These are phyloP conservation scores for Suillus spraguei DNA, from an alignment of 768 basidiomycete species.

Conservation along the genomic window DNA sequence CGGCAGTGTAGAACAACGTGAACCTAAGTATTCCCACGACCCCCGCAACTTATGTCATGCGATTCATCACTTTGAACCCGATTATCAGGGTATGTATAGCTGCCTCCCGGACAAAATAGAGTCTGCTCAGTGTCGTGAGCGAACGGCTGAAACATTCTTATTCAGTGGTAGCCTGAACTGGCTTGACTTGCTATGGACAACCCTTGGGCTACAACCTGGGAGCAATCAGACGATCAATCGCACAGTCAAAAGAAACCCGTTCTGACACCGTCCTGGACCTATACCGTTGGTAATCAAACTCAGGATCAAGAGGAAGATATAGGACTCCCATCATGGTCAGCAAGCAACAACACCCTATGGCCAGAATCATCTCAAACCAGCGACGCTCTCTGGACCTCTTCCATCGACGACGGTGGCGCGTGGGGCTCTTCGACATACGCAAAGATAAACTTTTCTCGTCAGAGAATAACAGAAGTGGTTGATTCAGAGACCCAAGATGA, in stretches of 20 bases:
- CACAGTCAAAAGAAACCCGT: conserved; percentile 5
- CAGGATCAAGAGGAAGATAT: conserved; percentile 55
- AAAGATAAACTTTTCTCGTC: conserved; percentile 11
- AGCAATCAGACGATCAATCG: conserved; percentile 43
- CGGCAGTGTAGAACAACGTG: background rate
- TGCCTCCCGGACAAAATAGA: background rate
- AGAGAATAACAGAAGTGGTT: conserved; percentile 7
- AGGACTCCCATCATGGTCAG: conserved; percentile 58
- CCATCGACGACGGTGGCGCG: background rate
- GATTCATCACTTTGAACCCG: background rate
- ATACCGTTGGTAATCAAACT: conserved; percentile 14
- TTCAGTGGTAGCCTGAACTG: background rate
- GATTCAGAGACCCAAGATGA: conserved; percentile 5
- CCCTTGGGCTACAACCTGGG: conserved; percentile 77
- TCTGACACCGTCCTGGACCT: conserved; percentile 11
- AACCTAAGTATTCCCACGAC: background rate
- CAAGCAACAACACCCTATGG: conserved; percentile 48
- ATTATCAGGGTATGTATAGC: background rate
- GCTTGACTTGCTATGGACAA: conserved; percentile 58
- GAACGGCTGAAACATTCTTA: background rate
- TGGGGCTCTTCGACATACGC: conserved; percentile 21
- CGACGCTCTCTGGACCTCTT: conserved; percentile 45
- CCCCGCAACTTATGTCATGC: background rate
- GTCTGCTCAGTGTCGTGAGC: background rate
- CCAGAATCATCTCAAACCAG: conserved; percentile 44